Base-by-base conservation (phyloP, 2,329 filamentous ascomycete species). In the Arthrobotrys musiformis region DNA sequence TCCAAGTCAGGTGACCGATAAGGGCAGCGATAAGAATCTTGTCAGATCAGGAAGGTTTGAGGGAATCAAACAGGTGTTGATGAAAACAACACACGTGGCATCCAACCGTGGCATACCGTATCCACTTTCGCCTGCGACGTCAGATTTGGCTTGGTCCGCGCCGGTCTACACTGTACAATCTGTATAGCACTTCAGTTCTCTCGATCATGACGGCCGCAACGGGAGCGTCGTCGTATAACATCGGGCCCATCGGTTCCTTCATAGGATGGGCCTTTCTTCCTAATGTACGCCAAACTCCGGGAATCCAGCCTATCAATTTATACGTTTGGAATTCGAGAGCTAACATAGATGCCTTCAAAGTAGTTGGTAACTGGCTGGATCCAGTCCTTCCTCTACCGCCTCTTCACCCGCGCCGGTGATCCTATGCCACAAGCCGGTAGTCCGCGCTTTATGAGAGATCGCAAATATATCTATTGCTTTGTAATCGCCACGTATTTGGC, bases 381-480 rank as follows among this genome's bases (percentile, higher is more conserved):
- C 4, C 94, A 98, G 83, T 87, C 88, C 78, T 86, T 96, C 80
- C 95, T 93, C 85, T 99, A 98, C 85, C 88, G 90, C 81, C 85
- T 98, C 80, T 92, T 92, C 68, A 94, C 97, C 83, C 93, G 94
- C 79, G 95, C 93, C 54, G 95, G 95, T 82, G 90, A 93, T 78
- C 92, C 92, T 13, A 92, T 91, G 75, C 94, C 91, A 1, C 88
- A 85, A 72, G 89, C 91, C 37, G 89, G 92, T 83, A 86, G 88
- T n/a, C 87, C 89, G 1, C 90, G 90, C 79, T 92, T 89, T 83
- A 86, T 87, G 79, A 87, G 88, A 70, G 92, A 98, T 85, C 91
- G 93, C 76, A 91, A 92, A 72, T 89, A 90, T 81, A 94, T 97
- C 82, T 90, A 95, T 83, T 91, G 94, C 82, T 86, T 91, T 80